Conservation (phyloP, 179 eudicot genomes). For the Silene vulgaris region DNA sequence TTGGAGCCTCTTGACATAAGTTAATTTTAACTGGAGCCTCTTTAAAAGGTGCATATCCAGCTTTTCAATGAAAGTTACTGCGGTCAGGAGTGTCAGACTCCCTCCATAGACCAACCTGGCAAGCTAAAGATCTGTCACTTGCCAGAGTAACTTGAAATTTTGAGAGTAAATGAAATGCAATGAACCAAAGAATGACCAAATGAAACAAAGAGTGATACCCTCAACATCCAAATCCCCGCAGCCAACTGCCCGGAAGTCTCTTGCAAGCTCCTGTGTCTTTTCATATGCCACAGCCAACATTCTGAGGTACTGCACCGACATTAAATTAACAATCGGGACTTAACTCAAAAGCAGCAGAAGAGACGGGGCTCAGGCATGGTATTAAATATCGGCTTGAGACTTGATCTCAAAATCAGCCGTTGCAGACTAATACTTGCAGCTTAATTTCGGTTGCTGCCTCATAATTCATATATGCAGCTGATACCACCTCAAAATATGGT, state of each 20-base stretch:
- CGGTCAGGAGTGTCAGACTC: background rate
- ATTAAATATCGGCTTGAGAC: too few relatives aligned
- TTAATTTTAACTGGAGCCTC: too few relatives aligned
- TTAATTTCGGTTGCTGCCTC: too few relatives aligned
- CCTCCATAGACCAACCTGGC: background rate
- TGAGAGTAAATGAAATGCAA: slow-evolving; percentile 5
- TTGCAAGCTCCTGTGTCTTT: slow-evolving; percentile 96
- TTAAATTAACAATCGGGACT: slow-evolving; percentile 11
- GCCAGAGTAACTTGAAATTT: too few relatives aligned
- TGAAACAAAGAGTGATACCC: slow-evolving; percentile 43
- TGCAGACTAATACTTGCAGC: too few relatives aligned
- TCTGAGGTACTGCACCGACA: slow-evolving; percentile 78
- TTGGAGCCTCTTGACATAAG: too few relatives aligned
- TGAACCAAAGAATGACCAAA: slow-evolving; percentile 4
- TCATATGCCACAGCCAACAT: slow-evolving; percentile 98
- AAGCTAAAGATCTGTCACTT: background rate
- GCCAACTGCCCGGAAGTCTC: slow-evolving; percentile 79
- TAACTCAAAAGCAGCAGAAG: background rate
- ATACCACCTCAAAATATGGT: too few relatives aligned
- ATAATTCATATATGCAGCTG: too few relatives aligned
- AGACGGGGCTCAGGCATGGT: background rate
- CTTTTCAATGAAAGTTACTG: background rate
- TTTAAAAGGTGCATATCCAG: background rate
- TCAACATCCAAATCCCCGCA: slow-evolving; percentile 99
- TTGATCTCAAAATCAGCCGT: too few relatives aligned